Evolutionary conservation across 495 filamentous ascomycete species (phyloP).

Genomic region (Daldinia bambusicola): DNA sequence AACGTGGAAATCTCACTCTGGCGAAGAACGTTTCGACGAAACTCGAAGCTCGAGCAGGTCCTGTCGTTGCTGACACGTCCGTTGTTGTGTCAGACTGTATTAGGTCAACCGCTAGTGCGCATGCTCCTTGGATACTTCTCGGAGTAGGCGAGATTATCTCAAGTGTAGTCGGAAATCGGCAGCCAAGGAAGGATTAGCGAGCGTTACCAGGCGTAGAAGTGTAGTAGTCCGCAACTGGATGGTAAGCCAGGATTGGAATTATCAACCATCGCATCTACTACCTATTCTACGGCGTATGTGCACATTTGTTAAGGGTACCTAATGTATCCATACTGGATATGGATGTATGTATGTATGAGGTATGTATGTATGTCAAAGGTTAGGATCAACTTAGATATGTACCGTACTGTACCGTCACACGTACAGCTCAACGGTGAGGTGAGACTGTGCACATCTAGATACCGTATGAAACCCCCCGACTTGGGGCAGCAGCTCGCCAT

Average conservation of each 20-base stretch:
- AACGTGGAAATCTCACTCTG: constrained; percentile 12
- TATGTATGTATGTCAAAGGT: background rate
- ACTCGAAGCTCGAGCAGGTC: constrained; percentile 8
- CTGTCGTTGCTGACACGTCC: constrained; percentile 37
- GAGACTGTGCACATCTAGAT: constrained; percentile 31
- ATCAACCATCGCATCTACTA: background rate
- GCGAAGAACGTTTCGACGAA: constrained; percentile 26
- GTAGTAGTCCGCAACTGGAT: background rate
- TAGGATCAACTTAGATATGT: no score
- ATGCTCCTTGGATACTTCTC: constrained; percentile 25
- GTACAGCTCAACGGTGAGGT: constrained; percentile 18
- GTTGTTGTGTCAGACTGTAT: constrained; percentile 37
- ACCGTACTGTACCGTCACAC: constrained; percentile 13
- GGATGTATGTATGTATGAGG: background rate
- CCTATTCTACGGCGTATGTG: background rate
- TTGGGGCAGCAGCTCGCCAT: background rate
- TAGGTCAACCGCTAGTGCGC: constrained; percentile 22
- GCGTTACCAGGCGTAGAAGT: background rate
- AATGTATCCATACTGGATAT: background rate
- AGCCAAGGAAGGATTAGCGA: constrained; percentile 35
- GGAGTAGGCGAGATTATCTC: constrained; percentile 44
- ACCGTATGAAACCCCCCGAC: constrained; percentile 28
- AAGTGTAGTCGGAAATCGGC: constrained; percentile 20
- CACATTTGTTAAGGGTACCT: background rate
- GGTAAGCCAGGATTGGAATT: background rate